Evolutionary conservation across 805 yeast genomes (phyloP).

Genomic region (Schwanniomyces vanrijiae): DNA sequence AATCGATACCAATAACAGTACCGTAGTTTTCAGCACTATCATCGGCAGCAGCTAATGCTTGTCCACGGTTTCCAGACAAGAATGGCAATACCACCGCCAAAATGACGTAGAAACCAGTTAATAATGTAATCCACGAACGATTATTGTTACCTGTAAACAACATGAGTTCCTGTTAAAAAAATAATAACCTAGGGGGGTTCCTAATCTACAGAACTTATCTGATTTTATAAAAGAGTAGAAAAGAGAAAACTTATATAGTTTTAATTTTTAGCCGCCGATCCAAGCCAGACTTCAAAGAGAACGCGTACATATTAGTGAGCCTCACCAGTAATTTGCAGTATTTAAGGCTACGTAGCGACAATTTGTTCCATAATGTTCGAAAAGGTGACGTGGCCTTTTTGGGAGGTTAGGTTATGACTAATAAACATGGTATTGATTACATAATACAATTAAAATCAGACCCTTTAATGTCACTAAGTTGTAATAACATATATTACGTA

Average conservation of each 20-base stretch:
- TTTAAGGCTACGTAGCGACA: neutral
- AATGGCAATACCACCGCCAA: conserved; percentile 40
- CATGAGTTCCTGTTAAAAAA: neutral
- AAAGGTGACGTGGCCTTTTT: conserved; percentile 7
- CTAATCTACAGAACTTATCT: neutral
- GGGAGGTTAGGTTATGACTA: neutral
- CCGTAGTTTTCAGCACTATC: conserved; percentile 36
- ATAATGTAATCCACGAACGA: conserved; percentile 26
- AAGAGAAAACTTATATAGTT: neutral
- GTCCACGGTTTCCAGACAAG: conserved; percentile 17
- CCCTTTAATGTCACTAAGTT: neutral
- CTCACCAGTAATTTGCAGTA: neutral
- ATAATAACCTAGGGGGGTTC: neutral
- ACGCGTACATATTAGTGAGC: neutral
- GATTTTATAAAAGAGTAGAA: neutral
- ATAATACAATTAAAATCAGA: neutral
- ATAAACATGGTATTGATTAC: neutral
- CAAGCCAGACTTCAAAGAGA: neutral
- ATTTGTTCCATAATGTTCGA: neutral
- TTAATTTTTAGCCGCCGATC: conserved; percentile 1
- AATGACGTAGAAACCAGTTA: conserved; percentile 29
- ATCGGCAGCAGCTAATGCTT: conserved; percentile 17
- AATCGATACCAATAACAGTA: conserved; percentile 70
- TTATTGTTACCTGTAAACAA: conserved; percentile 8
- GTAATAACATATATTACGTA: neutral